Evolutionary conservation across 2,329 filamentous ascomycete species (phyloP).

Genomic region (Ascochyta fabae): DNA sequence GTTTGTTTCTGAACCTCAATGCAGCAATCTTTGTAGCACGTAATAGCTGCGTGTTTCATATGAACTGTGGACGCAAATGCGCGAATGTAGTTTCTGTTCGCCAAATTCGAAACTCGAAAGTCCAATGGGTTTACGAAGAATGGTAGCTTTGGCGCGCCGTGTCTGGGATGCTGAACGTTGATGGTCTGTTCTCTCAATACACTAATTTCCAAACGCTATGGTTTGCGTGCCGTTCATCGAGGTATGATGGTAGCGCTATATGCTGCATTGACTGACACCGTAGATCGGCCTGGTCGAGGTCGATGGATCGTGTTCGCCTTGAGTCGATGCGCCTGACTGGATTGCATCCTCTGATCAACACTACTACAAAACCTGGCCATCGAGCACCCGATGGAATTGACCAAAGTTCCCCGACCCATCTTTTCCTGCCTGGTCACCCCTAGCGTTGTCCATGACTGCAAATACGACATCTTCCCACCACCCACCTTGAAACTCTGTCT

Average conservation of each 20-base stretch:
- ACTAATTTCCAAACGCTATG: background rate
- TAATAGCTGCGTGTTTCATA: background rate
- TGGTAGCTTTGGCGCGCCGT: too few relatives aligned
- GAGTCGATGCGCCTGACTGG: background rate
- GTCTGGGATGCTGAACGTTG: background rate
- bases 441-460: constrained; percentile 60
- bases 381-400: constrained; percentile 50
- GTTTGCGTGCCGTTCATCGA: background rate
- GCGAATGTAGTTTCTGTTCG: background rate
- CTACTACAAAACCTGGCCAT: constrained; percentile 31
- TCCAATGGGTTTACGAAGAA: too few relatives aligned
- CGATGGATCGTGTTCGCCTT: background rate
- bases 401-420: constrained; percentile 58
- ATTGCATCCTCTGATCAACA: background rate
- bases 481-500: constrained; percentile 66
- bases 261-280: background rate
- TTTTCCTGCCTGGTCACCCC: constrained; percentile 31
- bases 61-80: background rate
- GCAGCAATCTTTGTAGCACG: background rate
- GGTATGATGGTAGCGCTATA: background rate
- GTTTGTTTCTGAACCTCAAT: background rate
- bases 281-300: background rate
- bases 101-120: too few relatives aligned
- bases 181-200: background rate
- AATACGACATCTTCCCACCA: constrained; percentile 72